phyloP scores from a whole-genome alignment of 1,139 yeast species.

The Candida mesenterica region DNA sequence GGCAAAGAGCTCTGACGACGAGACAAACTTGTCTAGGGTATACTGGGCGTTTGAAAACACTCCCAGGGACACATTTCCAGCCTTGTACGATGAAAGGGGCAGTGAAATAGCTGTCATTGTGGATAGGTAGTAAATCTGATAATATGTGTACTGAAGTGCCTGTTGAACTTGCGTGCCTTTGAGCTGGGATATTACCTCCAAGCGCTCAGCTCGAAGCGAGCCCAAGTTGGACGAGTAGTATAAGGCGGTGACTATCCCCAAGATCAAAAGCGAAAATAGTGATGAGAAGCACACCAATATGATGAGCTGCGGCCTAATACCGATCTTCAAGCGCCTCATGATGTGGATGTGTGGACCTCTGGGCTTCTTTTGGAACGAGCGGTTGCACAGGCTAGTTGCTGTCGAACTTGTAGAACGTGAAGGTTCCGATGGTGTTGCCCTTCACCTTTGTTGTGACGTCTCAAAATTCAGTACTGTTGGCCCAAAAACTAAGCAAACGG shows the following conservation, averaged over 20 bases:
- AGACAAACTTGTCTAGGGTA: conserved; percentile 56
- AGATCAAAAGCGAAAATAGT: conserved; percentile 66
- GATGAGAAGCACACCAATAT: conserved; percentile 78
- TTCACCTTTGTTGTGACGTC: no score
- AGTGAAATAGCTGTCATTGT: conserved; percentile 57
- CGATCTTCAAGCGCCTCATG: conserved; percentile 48
- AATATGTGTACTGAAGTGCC: conserved; percentile 58
- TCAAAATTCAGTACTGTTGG: no score
- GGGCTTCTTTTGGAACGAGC: not conserved
- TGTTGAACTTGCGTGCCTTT: conserved; percentile 80
- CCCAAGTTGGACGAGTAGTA: conserved; percentile 69
- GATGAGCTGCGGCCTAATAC: conserved; percentile 70
- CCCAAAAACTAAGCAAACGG: no score
- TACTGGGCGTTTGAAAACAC: conserved; percentile 43
- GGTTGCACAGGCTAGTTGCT: not conserved
- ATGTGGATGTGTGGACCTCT: not conserved
- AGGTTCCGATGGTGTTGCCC: conserved; percentile 76
- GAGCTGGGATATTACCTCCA: conserved; percentile 75
- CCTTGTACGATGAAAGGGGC: conserved; percentile 61
- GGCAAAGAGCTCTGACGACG: conserved; percentile 62
- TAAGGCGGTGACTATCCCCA: conserved; percentile 79
- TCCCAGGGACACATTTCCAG: conserved; percentile 60
- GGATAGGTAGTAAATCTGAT: conserved; percentile 70
- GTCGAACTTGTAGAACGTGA: conserved; percentile 45
- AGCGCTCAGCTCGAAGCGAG: conserved; percentile 62